Evolutionary conservation across 352 stramenopile genomes (phyloP), one percentile per base, ranked within the genome.

Genomic region (Pythium chondricola): DNA sequence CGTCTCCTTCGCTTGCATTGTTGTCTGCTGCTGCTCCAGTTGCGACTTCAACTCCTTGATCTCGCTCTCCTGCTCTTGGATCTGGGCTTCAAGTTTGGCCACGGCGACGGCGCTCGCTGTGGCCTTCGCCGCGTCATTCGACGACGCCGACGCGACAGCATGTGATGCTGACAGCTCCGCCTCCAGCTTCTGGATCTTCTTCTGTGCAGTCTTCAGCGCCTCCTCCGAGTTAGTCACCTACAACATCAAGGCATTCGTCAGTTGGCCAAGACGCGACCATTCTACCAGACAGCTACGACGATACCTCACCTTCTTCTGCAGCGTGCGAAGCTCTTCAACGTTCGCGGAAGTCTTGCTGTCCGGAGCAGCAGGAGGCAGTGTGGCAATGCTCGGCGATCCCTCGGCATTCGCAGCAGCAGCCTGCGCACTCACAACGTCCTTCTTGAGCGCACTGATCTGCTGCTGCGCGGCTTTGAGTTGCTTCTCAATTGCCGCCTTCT

Each of bases 391-490:
- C 43, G 41, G 1, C 32, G 22, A 6, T 27, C 24, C 27, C 4
- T 37, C 20, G 13, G 45, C 33, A 17, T 25, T 52, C 35, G 45
- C 32, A 14, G 59, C 47, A 13, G 60, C 31, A 8, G 30, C 48
- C 22, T 53, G 50, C 9, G 52, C 52, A 13, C 48, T 36, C 14
- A 48, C 48, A 27, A 56, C 43, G 3, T 71, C 56, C 29, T 63
- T 63, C 53, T 69, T 69, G 22, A 74, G 35, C 17, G 39, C 50
- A 3, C 41, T 51, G 3, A 88, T 27, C 29, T 92, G 74, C 26
- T 83, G 63, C 45, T 88, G 78, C 17, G 74, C 62, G 2, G 73
- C 59, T 35, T 88, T 88, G 17, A 89, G 29, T 33, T 89, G 71
- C 24, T 73, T 69, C 14, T 74, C 58, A 27, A 90, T 61, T 14